Evolutionary conservation across 2,329 filamentous ascomycete genomes (phyloP), one percentile per base, ranked within the genome.

Genomic region (Tolypocladium tundrense): DNA sequence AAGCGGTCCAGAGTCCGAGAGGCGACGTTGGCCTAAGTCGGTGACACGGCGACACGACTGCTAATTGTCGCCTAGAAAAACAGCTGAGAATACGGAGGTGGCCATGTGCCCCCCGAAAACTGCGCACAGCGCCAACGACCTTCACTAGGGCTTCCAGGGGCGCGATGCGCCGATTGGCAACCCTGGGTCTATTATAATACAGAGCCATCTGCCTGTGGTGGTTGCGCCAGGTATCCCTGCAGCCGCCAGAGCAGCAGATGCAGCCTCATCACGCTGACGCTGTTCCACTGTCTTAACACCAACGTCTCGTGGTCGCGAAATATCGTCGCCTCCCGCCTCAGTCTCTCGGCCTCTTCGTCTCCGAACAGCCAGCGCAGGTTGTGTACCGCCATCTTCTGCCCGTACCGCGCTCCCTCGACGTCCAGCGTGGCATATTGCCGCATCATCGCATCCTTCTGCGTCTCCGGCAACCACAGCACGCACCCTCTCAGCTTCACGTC

Each of bases 181-280:
- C 19, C 27, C n/a, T 51, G 48, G 5, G 48, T 16, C 4, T 35
- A 51, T 35, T 35, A 19, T 9, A 33, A 31, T 9, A 33, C 19
- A 37, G 48, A 52, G 31, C 10, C 10, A 21, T 35, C 4, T 8
- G 48, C 10, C 48, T 4, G 48, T 37, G 31, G 27, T 35, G 31
- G 19, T 52, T 52, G 48, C 19, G 64, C 65, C 27, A 83, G 53
- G 63, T 82, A 86, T 1, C 81, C 82, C 60, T 86, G 79, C 10
- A 87, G 66, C 60, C 77, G 80, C 83, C 83, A 86, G 9, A 86
- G 71, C 56, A 76, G 72, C 57, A 77, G 58, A 67, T 83, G 79
- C 52, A 83, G 54, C 16, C 73, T 67, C 27, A 74, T 66, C 9
- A 77, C 79, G 42, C 72, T 69, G 51, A 62, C 60, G 64, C 70